These are phyloP conservation scores for Talaromyces marneffei DNA, from an alignment of 2,329 filamentous ascomycete species.

Conservation along the genomic window DNA sequence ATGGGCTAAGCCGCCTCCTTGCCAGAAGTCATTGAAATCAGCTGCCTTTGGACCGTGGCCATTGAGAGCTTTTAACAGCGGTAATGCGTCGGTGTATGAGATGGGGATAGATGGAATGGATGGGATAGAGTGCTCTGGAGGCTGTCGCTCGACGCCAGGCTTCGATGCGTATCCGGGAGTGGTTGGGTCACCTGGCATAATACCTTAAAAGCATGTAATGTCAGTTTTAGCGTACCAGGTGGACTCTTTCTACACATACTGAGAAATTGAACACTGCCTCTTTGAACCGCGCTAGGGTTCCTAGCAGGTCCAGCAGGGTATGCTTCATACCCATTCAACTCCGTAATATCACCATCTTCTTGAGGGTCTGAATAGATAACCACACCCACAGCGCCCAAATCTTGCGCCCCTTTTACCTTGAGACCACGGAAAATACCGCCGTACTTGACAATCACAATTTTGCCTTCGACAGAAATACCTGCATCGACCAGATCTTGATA, in stretches of 20 bases:
- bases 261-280: constrained; percentile 78
- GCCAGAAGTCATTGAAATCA: constrained; percentile 69
- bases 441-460: constrained; percentile 83
- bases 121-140: constrained; percentile 65
- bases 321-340: constrained; percentile 68
- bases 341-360: constrained; percentile 76
- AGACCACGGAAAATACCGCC: constrained; percentile 81
- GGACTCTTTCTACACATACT: constrained; percentile 46
- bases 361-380: constrained; percentile 85
- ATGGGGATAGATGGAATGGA: constrained; percentile 87
- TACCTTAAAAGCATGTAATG: constrained; percentile 35
- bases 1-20: constrained; percentile 65
- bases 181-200: constrained; percentile 68
- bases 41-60: constrained; percentile 74
- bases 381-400: constrained; percentile 80
- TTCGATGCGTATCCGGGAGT: constrained; percentile 92
- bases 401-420: constrained; percentile 87
- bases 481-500: constrained; percentile 74
- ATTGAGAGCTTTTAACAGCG: constrained; percentile 83
- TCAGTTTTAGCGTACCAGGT: not conserved
- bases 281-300: constrained; percentile 81
- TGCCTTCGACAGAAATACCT: constrained; percentile 70
- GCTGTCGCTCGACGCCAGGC: constrained; percentile 72
- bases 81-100: constrained; percentile 79
- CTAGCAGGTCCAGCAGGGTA: constrained; percentile 86